Conservation (phyloP, 164 flowering plant species). For the Houttuynia cordata region DNA sequence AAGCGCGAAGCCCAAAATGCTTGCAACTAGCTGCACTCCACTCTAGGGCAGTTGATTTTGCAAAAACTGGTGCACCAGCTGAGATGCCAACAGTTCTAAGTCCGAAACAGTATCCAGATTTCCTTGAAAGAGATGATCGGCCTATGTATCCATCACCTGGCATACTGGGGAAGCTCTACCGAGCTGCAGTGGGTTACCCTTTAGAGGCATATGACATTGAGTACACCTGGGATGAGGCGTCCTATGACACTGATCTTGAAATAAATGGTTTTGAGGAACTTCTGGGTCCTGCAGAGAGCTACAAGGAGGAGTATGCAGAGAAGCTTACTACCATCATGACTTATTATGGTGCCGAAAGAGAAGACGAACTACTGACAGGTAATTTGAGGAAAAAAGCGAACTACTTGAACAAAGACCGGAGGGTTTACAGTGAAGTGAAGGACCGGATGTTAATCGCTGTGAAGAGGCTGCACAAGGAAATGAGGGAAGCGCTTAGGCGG, state of each 20-base stretch:
- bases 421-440: conserved; percentile 56
- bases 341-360: conserved; percentile 51
- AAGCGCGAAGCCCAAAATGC: conserved; percentile 69
- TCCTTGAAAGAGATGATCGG: conserved; percentile 67
- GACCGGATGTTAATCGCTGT: conserved; percentile 52
- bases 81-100: conserved; percentile 68
- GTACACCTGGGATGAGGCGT: conserved; percentile 16
- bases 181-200: conserved; percentile 27
- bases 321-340: conserved; percentile 43
- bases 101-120: conserved; percentile 79
- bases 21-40: conserved; percentile 56
- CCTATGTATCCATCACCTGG: conserved; percentile 53
- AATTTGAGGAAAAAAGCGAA: conserved; percentile 34
- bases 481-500: too few species aligned
- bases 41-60: conserved; percentile 99
- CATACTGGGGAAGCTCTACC: conserved; percentile 73
- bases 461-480: conserved; percentile 44
- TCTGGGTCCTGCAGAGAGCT: conserved; percentile 35
- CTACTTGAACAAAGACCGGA: conserved; percentile 54
- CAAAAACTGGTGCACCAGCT: conserved; percentile 92
- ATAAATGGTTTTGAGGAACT: conserved; percentile 55
- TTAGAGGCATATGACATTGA: conserved; percentile 11
- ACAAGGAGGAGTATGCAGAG: conserved; percentile 46
- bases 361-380: conserved; percentile 76
- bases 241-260: conserved; percentile 62